phyloP scores from a whole-genome alignment of 352 stramenopile species.

The Phytopythium sindhum region DNA sequence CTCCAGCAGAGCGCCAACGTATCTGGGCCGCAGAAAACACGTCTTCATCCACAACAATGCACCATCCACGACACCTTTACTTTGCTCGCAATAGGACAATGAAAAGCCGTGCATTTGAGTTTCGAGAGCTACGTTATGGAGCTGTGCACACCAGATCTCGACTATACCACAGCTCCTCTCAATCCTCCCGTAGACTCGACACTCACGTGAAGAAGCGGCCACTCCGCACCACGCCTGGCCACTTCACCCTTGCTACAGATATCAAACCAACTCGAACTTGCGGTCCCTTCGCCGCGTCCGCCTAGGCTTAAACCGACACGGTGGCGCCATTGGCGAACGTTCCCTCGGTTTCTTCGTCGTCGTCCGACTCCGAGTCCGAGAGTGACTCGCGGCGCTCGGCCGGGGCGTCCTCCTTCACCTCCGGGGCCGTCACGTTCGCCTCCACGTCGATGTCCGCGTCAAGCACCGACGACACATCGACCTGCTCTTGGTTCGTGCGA shows the following conservation, averaged over 20 bases:
- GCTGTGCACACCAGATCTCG: background rate
- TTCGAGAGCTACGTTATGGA: background rate
- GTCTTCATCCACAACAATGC: too few species aligned
- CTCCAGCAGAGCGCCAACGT: too few species aligned
- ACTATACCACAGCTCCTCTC: background rate
- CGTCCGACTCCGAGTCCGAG: constrained; percentile 47
- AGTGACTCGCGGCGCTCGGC: constrained; percentile 39
- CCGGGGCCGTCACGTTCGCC: constrained; percentile 26
- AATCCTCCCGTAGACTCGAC: background rate
- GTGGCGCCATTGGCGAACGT: constrained; percentile 44
- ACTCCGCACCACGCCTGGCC: background rate
- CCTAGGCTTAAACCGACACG: constrained; percentile 14
- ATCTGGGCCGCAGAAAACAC: too few species aligned
- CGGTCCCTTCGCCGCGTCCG: background rate
- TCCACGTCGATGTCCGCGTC: constrained; percentile 56
- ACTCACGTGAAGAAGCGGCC: background rate
- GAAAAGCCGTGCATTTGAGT: background rate
- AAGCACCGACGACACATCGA: constrained; percentile 39
- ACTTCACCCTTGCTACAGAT: background rate
- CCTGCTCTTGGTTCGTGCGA: constrained; percentile 16
- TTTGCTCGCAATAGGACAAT: too few species aligned
- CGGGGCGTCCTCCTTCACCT: constrained; percentile 24
- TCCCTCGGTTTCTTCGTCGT: constrained; percentile 49
- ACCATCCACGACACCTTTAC: too few species aligned
- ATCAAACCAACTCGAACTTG: background rate